Evolutionary conservation across 2,329 filamentous ascomycete species (phyloP).

Genomic region (Curvularia hawaiiensis): DNA sequence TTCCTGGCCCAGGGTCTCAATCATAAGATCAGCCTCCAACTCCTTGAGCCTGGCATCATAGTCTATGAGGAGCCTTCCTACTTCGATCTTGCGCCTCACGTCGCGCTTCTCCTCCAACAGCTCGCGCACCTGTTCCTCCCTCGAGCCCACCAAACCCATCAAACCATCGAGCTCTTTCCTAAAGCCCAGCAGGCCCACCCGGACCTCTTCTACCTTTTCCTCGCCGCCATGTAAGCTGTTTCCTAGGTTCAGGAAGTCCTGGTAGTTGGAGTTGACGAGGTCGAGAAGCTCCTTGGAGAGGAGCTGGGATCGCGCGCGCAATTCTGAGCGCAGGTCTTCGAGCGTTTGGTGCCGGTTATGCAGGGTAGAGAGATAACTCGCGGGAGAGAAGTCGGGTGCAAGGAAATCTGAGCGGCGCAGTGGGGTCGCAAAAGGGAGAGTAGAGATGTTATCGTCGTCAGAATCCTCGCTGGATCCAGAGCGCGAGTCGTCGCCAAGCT

Average conservation of each 20-base stretch:
- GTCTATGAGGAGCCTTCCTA: constrained; percentile 68
- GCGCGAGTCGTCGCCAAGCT: constrained; percentile 22
- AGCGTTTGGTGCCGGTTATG: constrained; percentile 92
- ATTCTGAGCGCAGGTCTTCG: constrained; percentile 85
- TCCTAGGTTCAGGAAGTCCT: constrained; percentile 85
- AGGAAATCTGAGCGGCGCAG: constrained; percentile 86
- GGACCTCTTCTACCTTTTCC: constrained; percentile 87
- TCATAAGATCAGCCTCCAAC: constrained; percentile 67
- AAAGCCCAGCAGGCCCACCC: constrained; percentile 86
- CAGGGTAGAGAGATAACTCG: constrained; percentile 80
- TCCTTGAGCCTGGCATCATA: constrained; percentile 66
- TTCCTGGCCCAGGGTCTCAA: constrained; percentile 47
- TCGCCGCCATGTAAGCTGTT: constrained; percentile 83
- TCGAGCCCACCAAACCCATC: constrained; percentile 66
- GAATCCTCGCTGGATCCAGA: constrained; percentile 32
- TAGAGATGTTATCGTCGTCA: constrained; percentile 63
- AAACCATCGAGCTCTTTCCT: constrained; percentile 79
- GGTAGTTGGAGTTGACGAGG: constrained; percentile 94
- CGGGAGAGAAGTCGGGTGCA: constrained; percentile 73
- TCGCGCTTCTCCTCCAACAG: constrained; percentile 74
- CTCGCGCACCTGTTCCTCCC: constrained; percentile 65
- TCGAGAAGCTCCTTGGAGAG: constrained; percentile 88
- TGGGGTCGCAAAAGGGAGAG: constrained; percentile 85
- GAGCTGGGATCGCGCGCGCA: constrained; percentile 78
- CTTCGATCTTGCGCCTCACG: constrained; percentile 67